Conservation (phyloP, 352 stramenopile species). For the Phytophthora sp. region DNA sequence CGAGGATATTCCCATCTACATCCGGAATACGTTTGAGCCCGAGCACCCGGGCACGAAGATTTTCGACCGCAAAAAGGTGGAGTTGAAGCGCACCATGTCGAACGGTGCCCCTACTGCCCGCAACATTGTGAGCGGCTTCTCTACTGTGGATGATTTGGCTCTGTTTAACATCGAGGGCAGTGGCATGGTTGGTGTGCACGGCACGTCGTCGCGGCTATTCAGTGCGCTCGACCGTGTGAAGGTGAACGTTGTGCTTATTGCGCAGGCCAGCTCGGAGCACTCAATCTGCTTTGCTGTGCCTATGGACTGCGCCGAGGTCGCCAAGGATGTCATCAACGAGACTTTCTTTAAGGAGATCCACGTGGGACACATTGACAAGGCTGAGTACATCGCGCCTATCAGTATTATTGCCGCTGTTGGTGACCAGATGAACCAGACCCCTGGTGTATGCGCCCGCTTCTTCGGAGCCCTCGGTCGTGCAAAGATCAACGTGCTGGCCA, state of each 20-base stretch:
- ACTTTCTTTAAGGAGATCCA: constrained; percentile 91
- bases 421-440: constrained; percentile 94
- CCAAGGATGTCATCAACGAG: constrained; percentile 80
- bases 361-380: constrained; percentile 82
- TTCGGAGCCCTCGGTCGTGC: constrained; percentile 93
- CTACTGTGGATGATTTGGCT: constrained; percentile 94
- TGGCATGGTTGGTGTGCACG: constrained; percentile 94
- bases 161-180: constrained; percentile 97
- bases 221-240: constrained; percentile 91
- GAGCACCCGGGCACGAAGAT: constrained; percentile 84
- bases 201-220: constrained; percentile 93
- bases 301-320: constrained; percentile 68
- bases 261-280: constrained; percentile 94
- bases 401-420: constrained; percentile 96
- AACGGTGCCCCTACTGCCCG: constrained; percentile 62
- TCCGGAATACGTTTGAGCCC: constrained; percentile 97
- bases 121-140: constrained; percentile 90
- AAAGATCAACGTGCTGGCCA: constrained; percentile 95
- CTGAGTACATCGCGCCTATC: constrained; percentile 85
- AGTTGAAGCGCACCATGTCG: constrained; percentile 64
- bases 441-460: constrained; percentile 93
- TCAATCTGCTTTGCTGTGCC: constrained; percentile 96
- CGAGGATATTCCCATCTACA: constrained; percentile 96
- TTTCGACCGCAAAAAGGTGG: constrained; percentile 60
- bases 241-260: constrained; percentile 96